These are phyloP conservation scores for Candida ulmi DNA, from an alignment of 805 yeast genomes.

Conservation along the genomic window DNA sequence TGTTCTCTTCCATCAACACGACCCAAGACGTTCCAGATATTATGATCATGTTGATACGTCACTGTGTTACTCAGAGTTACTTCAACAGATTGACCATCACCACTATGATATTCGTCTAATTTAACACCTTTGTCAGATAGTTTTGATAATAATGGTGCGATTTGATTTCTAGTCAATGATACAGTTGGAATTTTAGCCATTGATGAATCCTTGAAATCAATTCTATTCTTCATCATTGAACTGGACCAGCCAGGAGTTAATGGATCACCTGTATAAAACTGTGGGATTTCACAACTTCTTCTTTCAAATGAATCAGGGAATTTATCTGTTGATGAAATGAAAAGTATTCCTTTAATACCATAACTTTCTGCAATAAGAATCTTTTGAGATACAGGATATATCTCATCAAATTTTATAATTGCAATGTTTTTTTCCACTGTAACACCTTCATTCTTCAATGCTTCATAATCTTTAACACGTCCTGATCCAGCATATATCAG, in stretches of 20 bases:
- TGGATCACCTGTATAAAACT: constrained; percentile 70
- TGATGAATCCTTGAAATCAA: constrained; percentile 39
- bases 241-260: constrained; percentile 73
- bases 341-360: constrained; percentile 64
- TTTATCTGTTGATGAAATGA: constrained; percentile 40
- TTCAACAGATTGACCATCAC: constrained; percentile 19
- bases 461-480: constrained; percentile 42
- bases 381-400: constrained; percentile 44
- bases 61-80: constrained; percentile 19
- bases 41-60: constrained; percentile 40
- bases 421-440: constrained; percentile 45
- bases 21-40: constrained; percentile 75
- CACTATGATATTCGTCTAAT: constrained; percentile 14
- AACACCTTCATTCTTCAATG: constrained; percentile 32
- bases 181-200: constrained; percentile 70
- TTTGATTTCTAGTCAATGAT: constrained; percentile 75
- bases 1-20: constrained; percentile 79
- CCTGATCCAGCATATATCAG: constrained; percentile 70
- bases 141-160: constrained; percentile 30
- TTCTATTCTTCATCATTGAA: constrained; percentile 32
- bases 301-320: constrained; percentile 28
- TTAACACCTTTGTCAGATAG: constrained; percentile 13
- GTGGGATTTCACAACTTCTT: constrained; percentile 50
- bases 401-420: constrained; percentile 57
- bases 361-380: constrained; percentile 46